These are phyloP conservation scores for Vitis hybrid DNA, from an alignment of 177 flowering plant species.

Conservation along the genomic window DNA sequence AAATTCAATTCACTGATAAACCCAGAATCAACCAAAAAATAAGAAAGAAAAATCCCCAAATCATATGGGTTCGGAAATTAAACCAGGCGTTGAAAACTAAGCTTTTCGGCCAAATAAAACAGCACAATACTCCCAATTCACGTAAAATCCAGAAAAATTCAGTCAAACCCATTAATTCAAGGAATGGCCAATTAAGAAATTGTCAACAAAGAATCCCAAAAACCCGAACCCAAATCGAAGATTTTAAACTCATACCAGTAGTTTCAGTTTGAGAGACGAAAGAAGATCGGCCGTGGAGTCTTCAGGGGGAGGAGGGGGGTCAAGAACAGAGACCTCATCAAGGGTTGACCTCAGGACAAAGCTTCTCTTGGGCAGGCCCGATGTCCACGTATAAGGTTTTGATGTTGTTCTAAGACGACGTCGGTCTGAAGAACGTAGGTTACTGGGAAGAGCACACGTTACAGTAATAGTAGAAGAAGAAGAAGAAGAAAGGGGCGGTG, in stretches of 20 bases:
- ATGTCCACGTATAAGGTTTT: background rate
- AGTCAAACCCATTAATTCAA: background rate
- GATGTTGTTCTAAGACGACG: background rate
- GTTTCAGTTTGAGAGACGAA: conserved; percentile 57
- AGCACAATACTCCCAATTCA: background rate
- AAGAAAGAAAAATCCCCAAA: background rate
- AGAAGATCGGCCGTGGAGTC: conserved; percentile 22
- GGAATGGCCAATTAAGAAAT: background rate
- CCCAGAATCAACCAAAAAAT: background rate
- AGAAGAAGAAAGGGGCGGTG: conserved; percentile 11
- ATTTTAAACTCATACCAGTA: conserved; percentile 39
- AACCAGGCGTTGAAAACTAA: background rate
- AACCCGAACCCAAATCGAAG: background rate
- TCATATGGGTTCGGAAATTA: background rate
- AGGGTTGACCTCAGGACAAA: conserved; percentile 23
- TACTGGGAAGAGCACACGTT: background rate
- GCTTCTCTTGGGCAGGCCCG: conserved; percentile 16
- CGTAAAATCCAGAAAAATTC: background rate
- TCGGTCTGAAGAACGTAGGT: background rate
- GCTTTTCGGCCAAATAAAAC: background rate
- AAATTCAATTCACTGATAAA: background rate
- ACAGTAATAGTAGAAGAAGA: conserved; percentile 11
- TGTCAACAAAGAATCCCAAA: background rate
- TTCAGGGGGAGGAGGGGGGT: conserved; percentile 31
- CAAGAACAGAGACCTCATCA: conserved; percentile 38